Percentiles rank a stretch among this genome's conserved stretches.
Conservation (phyloP, 2,329 filamentous ascomycete genomes). For the Coniochaeta sp. region DNA sequence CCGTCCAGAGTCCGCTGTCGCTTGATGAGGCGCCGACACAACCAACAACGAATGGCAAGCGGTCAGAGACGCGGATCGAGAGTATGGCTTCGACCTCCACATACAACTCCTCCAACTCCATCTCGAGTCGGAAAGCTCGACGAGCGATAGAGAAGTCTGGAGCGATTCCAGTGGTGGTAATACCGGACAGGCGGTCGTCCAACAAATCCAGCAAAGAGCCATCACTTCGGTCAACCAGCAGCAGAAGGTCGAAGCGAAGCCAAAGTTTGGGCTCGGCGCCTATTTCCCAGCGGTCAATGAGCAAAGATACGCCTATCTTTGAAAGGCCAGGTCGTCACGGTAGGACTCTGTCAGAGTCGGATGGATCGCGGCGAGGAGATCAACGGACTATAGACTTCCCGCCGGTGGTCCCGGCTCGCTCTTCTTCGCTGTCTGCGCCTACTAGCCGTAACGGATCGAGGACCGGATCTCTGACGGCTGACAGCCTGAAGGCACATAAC, state of each 20-base stretch:
- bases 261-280: constrained; percentile 44
- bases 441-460: constrained; percentile 52
- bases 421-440: constrained; percentile 56
- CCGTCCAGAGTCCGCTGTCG: constrained; percentile 32
- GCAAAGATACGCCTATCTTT: constrained; percentile 36
- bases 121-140: constrained; percentile 47
- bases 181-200: constrained; percentile 52
- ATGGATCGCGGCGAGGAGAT: constrained; percentile 35
- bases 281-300: constrained; percentile 31
- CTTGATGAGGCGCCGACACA: constrained; percentile 16
- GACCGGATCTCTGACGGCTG: constrained; percentile 48
- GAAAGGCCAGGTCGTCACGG: constrained; percentile 33
- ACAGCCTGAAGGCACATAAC: constrained; percentile 52
- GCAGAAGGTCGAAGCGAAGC: constrained; percentile 45
- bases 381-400: constrained; percentile 55
- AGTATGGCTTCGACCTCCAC: constrained; percentile 44
- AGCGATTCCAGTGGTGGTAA: constrained; percentile 55
- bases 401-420: constrained; percentile 47
- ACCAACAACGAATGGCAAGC: constrained; percentile 6
- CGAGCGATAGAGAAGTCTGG: constrained; percentile 53
- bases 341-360: constrained; percentile 39
- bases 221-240: constrained; percentile 56
- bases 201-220: constrained; percentile 41
- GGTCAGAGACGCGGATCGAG: constrained; percentile 26
- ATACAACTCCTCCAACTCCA: constrained; percentile 39